These are phyloP conservation scores for Ustilago crameri DNA, from an alignment of 1,284 basidiomycete genomes.

Conservation along the genomic window DNA sequence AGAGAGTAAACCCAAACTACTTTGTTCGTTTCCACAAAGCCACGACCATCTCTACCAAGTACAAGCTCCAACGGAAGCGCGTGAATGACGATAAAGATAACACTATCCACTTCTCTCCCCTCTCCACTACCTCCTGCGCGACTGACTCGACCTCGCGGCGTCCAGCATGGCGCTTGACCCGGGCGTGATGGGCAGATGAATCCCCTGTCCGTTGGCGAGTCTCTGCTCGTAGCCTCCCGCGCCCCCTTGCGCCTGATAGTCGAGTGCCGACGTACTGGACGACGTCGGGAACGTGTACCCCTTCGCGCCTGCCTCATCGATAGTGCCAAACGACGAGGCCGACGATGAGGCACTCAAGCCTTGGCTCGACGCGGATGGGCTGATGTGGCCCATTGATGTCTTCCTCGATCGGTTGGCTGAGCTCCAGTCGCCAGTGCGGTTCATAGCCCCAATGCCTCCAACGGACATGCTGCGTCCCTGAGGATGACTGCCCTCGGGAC, in stretches of 20 bases:
- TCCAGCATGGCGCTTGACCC: conserved; percentile 54
- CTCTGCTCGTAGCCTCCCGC: not conserved
- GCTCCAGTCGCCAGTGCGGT: conserved; percentile 25
- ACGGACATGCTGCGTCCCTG: conserved; percentile 43
- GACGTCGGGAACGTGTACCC: conserved; percentile 26
- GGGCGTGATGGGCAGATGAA: conserved; percentile 23
- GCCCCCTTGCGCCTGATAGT: conserved; percentile 1
- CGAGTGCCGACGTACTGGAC: conserved; percentile 13
- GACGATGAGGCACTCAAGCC: conserved; percentile 17
- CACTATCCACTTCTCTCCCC: not conserved
- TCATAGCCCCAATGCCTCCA: conserved; percentile 33
- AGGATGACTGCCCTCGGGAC: conserved; percentile 19
- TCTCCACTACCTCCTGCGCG: conserved; percentile 34
- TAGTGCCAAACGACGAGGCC: conserved; percentile 16
- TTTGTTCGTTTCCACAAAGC: too few species aligned
- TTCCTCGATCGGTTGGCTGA: conserved; percentile 18
- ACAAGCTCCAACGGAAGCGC: not conserved
- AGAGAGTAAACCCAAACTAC: too few species aligned
- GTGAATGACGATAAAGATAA: not conserved
- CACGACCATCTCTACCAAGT: too few species aligned
- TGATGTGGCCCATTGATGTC: conserved; percentile 28
- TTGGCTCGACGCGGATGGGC: conserved; percentile 27
- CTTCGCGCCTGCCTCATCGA: conserved; percentile 17
- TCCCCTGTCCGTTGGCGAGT: conserved; percentile 2
- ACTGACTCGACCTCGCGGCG: conserved; percentile 54